Base-by-base conservation (phyloP, 2,329 filamentous ascomycete genomes). In the Colletotrichum liriopes region DNA sequence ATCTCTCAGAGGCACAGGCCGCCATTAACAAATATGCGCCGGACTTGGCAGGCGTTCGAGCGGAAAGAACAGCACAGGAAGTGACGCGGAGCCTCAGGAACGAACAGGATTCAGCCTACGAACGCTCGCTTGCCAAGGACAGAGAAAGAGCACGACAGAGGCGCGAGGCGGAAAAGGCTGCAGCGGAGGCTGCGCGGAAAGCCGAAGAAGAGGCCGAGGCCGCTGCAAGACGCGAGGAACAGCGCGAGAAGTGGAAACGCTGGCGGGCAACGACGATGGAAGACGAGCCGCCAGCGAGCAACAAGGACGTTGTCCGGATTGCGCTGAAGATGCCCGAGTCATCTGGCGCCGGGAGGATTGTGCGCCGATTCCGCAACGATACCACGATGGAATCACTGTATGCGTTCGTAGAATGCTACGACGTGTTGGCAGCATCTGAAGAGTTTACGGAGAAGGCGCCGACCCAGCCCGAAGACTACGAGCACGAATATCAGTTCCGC, bases 391-490 rank as follows among this genome's bases (percentile, higher is more conserved):
- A 98, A 79, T 95, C 98, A 78, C 84, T 99, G 7, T 98, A 98
- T 81, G 96, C 96, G 0, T 98, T 97, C 83, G 95, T 98, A 2
- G 96, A 99, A 79, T 98, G 96, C 83, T 92, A 95, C 79, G 91
- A 94, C 64, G 76, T 93, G 7, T 77, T 95, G 3, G 82, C 88
- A 45, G 82, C 83, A 2, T 81, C 78, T 29, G 81, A 81, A 23
- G 75, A 73, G 18, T 78, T 72, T 41, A 75, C 74, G 60, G 78
- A 76, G 74, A 75, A 45, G 74, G 63, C 60, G 77, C 67, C 72
- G 1, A 78, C 82, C 5, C 82, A 90, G 76, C 94, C 94, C 0
- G 84, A 87, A 29, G 89, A 84, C 16, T 98, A 96, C 79, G 86
- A 91, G 75, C 95, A 98, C 80, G 86, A 91, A 76, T 99, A 96